Base-by-base conservation (phyloP, 164 flowering plant genomes). In the Piper longum region DNA sequence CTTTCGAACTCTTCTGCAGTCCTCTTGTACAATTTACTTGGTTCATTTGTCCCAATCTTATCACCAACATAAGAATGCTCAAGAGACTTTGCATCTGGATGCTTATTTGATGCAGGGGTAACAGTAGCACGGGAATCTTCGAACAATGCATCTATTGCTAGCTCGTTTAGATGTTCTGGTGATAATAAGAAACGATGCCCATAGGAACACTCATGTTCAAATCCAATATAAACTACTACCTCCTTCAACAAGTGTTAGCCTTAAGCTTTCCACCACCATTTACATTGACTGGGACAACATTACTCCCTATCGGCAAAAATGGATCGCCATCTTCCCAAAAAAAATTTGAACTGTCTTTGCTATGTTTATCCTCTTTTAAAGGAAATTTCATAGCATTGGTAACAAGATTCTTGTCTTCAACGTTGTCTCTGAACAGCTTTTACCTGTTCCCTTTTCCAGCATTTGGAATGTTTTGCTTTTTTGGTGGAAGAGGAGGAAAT, bases 201-300 rank as follows among this genome's bases (percentile, higher is more conserved):
- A 74, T 69, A 79, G 16, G 98, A 81, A 66, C 98, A 91, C 72
- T 91, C 98, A 71, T 91, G 91, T 79, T 91, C 98, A 78, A 83
- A 87, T 41, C 98, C 98, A 66, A 89, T 79, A 78, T 87, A 89
- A 2, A 76, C 77, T 8, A 61, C 54, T n/a, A 68, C 85, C 57
- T 77, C 73, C 71, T 82, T 81, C 69, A 70, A 42, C 67, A 78
- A 64, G 77, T 57, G 58, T 67, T 62, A 19, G 55, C 43, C 67
- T 76, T 71, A n/a, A 62, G 61, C 40, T 66, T 81, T 69, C 67
- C 82, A 68, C 72, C 71, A 57, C 26, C 69, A 69, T 61, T 78
- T 66, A 69, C 55, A 61, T 70, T 73, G 44, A 77, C 70, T 52
- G 92, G 85, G 66, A 80, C 76, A 17, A 79, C 76, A 74, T 85